Evolutionary conservation across 1,284 basidiomycete species (phyloP).

Genomic region (Leccinum holopus): DNA sequence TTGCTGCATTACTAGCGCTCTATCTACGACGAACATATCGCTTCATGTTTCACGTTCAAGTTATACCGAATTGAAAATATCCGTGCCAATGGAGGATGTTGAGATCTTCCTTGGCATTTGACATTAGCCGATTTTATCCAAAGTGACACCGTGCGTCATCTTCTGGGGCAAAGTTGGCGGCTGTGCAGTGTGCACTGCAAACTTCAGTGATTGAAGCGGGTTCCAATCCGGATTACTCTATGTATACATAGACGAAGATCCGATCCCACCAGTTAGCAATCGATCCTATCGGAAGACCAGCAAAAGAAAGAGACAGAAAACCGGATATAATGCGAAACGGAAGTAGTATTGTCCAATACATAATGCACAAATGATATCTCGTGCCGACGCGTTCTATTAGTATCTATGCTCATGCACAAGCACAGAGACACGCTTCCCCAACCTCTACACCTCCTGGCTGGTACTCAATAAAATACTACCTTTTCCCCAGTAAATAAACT

Average conservation of each 20-base stretch:
- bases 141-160: background rate
- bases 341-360: background rate
- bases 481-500: background rate
- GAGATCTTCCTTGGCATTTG: background rate
- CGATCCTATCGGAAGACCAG: background rate
- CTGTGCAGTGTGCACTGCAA: background rate
- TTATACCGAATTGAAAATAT: background rate
- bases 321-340: background rate
- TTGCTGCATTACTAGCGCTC: conserved; percentile 37
- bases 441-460: background rate
- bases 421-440: background rate
- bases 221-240: background rate
- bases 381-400: background rate
- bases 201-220: background rate
- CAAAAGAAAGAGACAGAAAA: background rate
- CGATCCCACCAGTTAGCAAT: background rate
- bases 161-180: background rate
- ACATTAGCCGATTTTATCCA: background rate
- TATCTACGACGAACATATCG: conserved; percentile 25
- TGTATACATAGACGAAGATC: background rate
- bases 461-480: background rate
- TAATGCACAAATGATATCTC: background rate
- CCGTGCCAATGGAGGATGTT: background rate
- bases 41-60: background rate
- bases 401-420: background rate